Evolutionary conservation across 768 basidiomycete genomes (phyloP), one percentile per base, ranked within the genome.

Genomic region (Calocybe cyanea): DNA sequence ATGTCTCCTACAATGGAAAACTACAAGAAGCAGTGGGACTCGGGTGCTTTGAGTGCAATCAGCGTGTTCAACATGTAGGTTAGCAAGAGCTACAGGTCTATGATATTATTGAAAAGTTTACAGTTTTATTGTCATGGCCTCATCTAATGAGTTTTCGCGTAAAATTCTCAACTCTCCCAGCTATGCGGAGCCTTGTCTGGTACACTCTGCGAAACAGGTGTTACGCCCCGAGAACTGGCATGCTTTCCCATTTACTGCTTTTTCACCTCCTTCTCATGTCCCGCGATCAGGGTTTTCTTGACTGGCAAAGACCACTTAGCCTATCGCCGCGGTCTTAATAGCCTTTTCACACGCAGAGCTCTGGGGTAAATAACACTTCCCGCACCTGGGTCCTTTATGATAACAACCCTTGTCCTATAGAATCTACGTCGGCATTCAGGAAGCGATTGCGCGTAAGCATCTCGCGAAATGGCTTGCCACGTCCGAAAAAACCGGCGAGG

Each of bases 81-180:
- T 25, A 28, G 32, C 13, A 32, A 41, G 30, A 43, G 33, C 25
- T 32, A 28, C 28, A 28, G 15, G 14, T 3, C 17, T 14, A 11
- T 11, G 9, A 6, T 7, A 28, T 18, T 40, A 36, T 58, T 44
- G 39, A 11, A 17, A 18, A n/a, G 19, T 25, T 23, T 19, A 34
- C 61, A 99, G 96, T 57, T 98, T 97, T 67, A 98, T 99, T 60
- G 96, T 99, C 59, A 94, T 98, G 81, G 92, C 93, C 18, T 90
- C 95, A 7, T 85, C 89, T 2, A 98, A 92, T 57, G 86, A 95
- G 54, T 92, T 81, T 65, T 73, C 94, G 9, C 87, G 95, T 59
- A 97, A 95, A 68, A 94, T 98, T 56, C 73, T 99, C 61, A 97
- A 98, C 72, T 92, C 92, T 4, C 95, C 96, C 0, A 77, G 68